Conservation (phyloP, 1,284 basidiomycete genomes). For the Cryptococcus floricola region DNA sequence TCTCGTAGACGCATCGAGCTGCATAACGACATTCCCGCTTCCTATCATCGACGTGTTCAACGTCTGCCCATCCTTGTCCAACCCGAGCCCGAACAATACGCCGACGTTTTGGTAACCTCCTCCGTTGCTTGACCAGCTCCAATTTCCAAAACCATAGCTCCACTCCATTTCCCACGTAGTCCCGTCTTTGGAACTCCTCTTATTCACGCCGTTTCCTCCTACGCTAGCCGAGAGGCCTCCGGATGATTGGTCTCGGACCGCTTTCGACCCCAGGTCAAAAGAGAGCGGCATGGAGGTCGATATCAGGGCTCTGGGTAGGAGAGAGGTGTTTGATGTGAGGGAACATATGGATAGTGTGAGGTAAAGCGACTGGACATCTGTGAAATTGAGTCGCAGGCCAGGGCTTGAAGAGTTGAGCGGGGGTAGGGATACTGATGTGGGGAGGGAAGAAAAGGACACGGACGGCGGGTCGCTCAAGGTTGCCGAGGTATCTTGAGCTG, state of each 20-base stretch:
- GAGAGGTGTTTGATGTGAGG: conserved; percentile 23
- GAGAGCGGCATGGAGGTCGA: conserved; percentile 50
- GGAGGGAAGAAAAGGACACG: conserved; percentile 14
- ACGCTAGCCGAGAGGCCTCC: conserved; percentile 48
- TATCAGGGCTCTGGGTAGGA: conserved; percentile 25
- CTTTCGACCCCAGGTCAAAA: conserved; percentile 53
- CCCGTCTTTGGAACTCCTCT: conserved; percentile 48
- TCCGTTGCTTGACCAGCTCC: conserved; percentile 53
- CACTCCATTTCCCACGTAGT: conserved; percentile 54
- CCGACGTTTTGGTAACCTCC: conserved; percentile 42
- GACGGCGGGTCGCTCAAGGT: conserved; percentile 4
- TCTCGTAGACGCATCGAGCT: conserved; percentile 17
- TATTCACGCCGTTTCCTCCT: conserved; percentile 49
- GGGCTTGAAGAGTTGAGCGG: conserved; percentile 22
- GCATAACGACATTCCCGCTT: conserved; percentile 33
- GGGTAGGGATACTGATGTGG: conserved; percentile 18
- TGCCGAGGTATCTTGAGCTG: conserved; percentile 2
- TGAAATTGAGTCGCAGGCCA: conserved; percentile 21
- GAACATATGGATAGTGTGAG: conserved; percentile 32
- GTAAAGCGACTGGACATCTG: conserved; percentile 12
- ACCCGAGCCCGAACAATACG: conserved; percentile 47
- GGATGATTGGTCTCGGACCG: conserved; percentile 58
- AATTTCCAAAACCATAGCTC: conserved; percentile 58
- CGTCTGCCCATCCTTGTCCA: conserved; percentile 49
- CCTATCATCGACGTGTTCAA: conserved; percentile 25